Conservation (phyloP, 345 rosid species). For the Linum trigynum region DNA sequence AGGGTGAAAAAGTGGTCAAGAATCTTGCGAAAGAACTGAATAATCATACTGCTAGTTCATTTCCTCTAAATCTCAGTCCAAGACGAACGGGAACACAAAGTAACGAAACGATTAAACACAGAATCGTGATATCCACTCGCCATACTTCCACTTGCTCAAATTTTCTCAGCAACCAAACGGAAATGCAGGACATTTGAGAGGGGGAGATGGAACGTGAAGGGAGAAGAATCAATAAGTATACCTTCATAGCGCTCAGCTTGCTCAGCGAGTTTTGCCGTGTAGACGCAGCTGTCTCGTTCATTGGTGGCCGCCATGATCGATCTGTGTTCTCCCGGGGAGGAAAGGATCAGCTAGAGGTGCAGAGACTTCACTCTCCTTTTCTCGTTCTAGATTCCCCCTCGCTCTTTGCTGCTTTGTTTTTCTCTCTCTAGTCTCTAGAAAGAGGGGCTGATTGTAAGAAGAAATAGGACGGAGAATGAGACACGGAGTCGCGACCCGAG, state of each 20-base stretch:
- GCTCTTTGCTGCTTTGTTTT: background rate
- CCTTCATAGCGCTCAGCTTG: constrained; percentile 57
- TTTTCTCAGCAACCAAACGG: constrained; percentile 10
- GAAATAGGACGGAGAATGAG: background rate
- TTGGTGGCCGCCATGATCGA: constrained; percentile 26
- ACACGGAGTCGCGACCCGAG: background rate
- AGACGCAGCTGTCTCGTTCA: constrained; percentile 38
- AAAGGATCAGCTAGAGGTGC: background rate
- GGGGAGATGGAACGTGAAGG: background rate
- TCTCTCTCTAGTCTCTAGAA: background rate
- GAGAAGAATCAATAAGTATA: constrained; percentile 7
- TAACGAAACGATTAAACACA: background rate
- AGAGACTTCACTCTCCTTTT: background rate
- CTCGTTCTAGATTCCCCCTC: constrained; percentile 1
- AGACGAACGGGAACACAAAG: too few relatives aligned
- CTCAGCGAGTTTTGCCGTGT: constrained; percentile 49
- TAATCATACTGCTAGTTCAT: too few relatives aligned
- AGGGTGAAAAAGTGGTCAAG: too few relatives aligned
- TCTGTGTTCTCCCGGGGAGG: background rate
- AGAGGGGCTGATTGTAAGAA: background rate
- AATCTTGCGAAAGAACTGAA: too few relatives aligned
- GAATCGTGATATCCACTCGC: background rate
- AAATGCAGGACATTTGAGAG: background rate
- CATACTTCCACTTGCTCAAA: background rate
- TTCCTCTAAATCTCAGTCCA: too few relatives aligned